phyloP scores from a whole-genome alignment of 2,329 filamentous ascomycete genomes.

The Rosellinia necatrix region DNA sequence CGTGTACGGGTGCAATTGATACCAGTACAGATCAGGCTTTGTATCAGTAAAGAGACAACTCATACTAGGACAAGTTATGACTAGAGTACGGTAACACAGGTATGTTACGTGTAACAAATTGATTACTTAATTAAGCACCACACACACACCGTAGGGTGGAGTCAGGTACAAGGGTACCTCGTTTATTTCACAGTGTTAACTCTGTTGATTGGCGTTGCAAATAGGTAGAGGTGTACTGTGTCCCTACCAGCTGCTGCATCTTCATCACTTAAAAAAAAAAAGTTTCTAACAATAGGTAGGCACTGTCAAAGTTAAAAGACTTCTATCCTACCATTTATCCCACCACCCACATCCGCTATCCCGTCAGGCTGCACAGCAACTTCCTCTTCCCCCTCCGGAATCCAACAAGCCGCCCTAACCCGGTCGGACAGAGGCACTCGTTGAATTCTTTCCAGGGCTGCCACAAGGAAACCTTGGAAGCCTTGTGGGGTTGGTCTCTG shows the following conservation, averaged over 20 bases:
- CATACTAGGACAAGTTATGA: no score
- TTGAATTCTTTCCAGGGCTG: not conserved
- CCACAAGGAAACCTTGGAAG: conserved; percentile 5
- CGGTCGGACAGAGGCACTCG: not conserved
- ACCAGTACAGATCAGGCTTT: no score
- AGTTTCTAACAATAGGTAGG: conserved; percentile 13
- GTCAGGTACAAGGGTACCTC: no score
- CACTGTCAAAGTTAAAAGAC: not conserved
- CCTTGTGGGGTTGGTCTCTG: conserved; percentile 4
- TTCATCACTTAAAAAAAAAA: no score
- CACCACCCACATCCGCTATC: not conserved
- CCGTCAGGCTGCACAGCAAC: not conserved
- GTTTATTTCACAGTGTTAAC: no score
- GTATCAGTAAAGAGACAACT: no score
- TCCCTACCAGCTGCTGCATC: no score
- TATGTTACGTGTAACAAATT: not conserved
- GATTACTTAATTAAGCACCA: not conserved
- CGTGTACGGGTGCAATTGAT: no score
- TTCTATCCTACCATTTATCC: conserved; percentile 9
- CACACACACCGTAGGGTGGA: no score
- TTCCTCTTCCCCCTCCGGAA: not conserved
- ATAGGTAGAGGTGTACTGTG: no score
- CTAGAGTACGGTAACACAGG: no score
- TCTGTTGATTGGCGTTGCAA: no score
- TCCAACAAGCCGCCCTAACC: not conserved